A percentile compares a stretch with the other conserved stretches of the same genome.
These are phyloP conservation scores for Knufia petricola DNA, from an alignment of 2,329 filamentous ascomycete genomes.

Conservation along the genomic window DNA sequence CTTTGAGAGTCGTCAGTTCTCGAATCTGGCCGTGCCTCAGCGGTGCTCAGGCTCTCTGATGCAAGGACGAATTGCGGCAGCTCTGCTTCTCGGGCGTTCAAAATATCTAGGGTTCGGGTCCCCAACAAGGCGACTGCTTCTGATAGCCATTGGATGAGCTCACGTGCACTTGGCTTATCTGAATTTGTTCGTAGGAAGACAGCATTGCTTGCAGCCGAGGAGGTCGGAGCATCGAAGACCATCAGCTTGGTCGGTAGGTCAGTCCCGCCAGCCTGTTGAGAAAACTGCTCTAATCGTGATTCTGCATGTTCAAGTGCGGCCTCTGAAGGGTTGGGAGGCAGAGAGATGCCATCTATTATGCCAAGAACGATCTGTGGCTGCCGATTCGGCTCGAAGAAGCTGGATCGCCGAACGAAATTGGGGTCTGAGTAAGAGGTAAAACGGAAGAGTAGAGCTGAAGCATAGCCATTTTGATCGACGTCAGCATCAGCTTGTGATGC, in stretches of 20 bases:
- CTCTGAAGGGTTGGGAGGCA: constrained; percentile 39
- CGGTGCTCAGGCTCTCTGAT: not conserved
- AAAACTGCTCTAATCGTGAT: not conserved
- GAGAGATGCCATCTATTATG: constrained; percentile 59
- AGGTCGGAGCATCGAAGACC: not conserved
- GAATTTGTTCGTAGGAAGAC: not conserved
- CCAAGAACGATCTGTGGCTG: constrained; percentile 77
- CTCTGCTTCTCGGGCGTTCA: not conserved
- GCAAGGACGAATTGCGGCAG: not conserved
- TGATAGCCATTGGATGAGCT: not conserved
- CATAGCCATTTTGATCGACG: constrained; percentile 69
- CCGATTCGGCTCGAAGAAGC: constrained; percentile 83
- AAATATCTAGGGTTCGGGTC: not conserved
- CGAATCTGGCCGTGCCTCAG: not conserved
- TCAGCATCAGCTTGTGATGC: not conserved
- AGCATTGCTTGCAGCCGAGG: not conserved
- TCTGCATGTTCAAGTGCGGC: not conserved
- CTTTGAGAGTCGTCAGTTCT: not conserved
- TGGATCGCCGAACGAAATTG: constrained; percentile 52
- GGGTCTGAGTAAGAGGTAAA: constrained; percentile 56
- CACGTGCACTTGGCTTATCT: not conserved
- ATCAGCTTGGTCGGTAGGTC: not conserved
- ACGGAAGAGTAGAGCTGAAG: constrained; percentile 84
- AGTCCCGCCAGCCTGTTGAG: not conserved
- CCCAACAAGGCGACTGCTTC: not conserved